Base-by-base conservation (phyloP, 2,329 filamentous ascomycete genomes). In the Orbilia ellipsospora region DNA sequence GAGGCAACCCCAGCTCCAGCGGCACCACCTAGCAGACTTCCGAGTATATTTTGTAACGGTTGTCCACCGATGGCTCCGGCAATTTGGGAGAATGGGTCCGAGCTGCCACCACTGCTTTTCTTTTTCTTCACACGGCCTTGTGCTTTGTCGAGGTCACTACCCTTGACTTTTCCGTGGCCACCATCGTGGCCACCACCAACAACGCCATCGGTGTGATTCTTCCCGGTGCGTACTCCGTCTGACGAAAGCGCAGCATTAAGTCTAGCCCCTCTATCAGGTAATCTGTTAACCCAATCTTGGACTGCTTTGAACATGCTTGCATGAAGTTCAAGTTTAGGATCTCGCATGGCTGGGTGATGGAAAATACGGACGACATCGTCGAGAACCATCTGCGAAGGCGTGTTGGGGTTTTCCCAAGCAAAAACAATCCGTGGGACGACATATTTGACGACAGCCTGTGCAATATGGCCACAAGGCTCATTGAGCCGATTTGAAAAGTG, bases 201-300 rank as follows among this genome's bases (percentile, higher is more conserved):
- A 18, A 79, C 74, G 12, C 79, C 79, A 42, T 78, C 82, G 12
- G 82, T 83, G 81, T 97, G 93, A 81, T 98, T 99, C 81, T 90
- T 90, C 52, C 94, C 93, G 7, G 86, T 86, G 80, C 89, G 90
- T 73, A 99, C 95, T 5, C 92, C 93, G 64, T 96, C 89, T 0
- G 93, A 93, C 56, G 88, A 90, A 8, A 99, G 87, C n/a, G 95
- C 80, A 63, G 88, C 84, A 80, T 96, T 90, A 16, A 98, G 85
- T 61, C 89, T 86, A 62, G 88, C 84, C 3, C 87, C 87, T 51
- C 89, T 88, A 77, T 90, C 89, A 2, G 89, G 85, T 69, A 90
- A 87, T 78, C 89, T 87, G 59, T 92, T 87, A 0, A 88, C 90
- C 90, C 90, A 92, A n/a, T 84, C 83, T 79, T 89, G 83, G 4